Evolutionary conservation across 2,329 filamentous ascomycete genomes (phyloP), one percentile per base, ranked within the genome.

Genomic region (Chaetoscypha palmicola): DNA sequence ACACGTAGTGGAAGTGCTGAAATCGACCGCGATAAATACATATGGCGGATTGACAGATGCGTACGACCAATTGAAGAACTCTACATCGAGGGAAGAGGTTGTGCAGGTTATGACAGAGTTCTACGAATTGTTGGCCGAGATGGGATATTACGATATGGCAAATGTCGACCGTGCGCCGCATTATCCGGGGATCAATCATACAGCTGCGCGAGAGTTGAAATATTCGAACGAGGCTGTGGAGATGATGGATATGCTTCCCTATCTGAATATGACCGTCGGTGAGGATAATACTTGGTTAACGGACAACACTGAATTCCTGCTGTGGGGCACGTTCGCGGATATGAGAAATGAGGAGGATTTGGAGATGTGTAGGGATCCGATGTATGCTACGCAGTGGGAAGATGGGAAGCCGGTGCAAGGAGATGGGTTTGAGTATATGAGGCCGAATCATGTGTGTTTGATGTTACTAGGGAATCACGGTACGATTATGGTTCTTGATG

Each of bases 211-310:
- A 5, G 23, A 47, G 17, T 24, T 54, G 2, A 34, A 30, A 14
- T 46, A 42, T 16, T 46, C 46, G 17, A 9, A 33, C 3, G 24
- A 28, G 17, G 49, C 41, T 8, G 45, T 50, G 19, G 19, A 46
- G 16, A 28, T 52, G 9, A 39, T 54, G 46, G 38, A 54, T 17
- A 24, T 40, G 31, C 34, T 54, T n/a, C 49, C 51, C 3, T 54
- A 54, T 43, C 12, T 54, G 16, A 39, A 36, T 11, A 11, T 4
- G 12, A n/a, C n/a, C n/a, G n/a, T n/a, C n/a, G n/a, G n/a, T n/a
- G n/a, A n/a, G n/a, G n/a, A n/a, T n/a, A n/a, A n/a, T n/a, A n/a
- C n/a, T n/a, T n/a, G n/a, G n/a, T n/a, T n/a, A n/a, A n/a, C n/a
- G n/a, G n/a, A n/a, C n/a, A 19, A 46, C 19, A 24, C 38, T 9